Evolutionary conservation across 2,329 filamentous ascomycete genomes (phyloP).

Genomic region (Fusarium sp.): DNA sequence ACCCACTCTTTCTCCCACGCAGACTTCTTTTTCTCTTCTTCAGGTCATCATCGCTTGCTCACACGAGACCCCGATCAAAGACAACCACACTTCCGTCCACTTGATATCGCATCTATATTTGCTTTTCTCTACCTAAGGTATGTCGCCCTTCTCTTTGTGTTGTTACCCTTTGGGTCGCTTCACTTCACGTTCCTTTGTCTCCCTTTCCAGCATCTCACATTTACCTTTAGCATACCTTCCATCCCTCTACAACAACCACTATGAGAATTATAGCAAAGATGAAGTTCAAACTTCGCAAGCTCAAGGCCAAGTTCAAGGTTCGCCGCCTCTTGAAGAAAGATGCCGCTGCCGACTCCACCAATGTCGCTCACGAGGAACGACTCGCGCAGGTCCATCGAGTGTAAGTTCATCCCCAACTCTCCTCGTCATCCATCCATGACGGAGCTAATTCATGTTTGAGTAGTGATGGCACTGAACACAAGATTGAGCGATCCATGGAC

Average conservation of each 20-base stretch:
- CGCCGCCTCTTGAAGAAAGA: accelerated
- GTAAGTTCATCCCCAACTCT: conserved; percentile 15
- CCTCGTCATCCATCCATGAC: not conserved
- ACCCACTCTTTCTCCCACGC: not conserved
- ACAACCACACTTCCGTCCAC: too few species aligned
- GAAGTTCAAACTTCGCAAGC: not conserved
- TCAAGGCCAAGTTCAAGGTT: accelerated
- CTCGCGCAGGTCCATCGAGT: accelerated
- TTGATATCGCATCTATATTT: not conserved
- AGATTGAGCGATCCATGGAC: accelerated
- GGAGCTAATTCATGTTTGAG: not conserved
- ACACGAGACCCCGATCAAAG: too few species aligned
- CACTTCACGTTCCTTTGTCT: not conserved
- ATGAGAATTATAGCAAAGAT: accelerated
- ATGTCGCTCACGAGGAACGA: not conserved
- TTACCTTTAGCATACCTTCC: not conserved
- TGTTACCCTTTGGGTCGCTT: not conserved
- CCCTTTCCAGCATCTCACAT: not conserved
- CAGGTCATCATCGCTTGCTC: not conserved
- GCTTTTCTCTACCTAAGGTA: not conserved
- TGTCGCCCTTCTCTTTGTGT: not conserved
- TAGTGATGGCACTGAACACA: accelerated
- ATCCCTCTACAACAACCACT: accelerated
- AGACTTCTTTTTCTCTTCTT: not conserved
- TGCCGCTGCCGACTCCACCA: accelerated